phyloP scores from a whole-genome alignment of 169 alveolate species.

The Eimeria maxima region DNA sequence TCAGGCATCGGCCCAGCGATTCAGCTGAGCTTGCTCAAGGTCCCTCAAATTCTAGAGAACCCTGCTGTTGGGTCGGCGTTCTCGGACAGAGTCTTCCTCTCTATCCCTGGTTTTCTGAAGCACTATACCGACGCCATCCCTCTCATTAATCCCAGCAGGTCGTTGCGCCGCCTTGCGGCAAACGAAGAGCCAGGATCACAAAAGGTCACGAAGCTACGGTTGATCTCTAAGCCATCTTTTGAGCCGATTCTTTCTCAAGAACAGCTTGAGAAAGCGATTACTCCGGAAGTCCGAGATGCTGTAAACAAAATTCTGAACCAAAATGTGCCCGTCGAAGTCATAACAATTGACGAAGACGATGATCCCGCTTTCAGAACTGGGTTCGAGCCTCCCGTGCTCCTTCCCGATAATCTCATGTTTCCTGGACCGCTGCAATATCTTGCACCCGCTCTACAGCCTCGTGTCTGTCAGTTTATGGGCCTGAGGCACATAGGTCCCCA shows the following conservation, averaged over 20 bases:
- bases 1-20: slow-evolving; percentile 63
- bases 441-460: slow-evolving; percentile 68
- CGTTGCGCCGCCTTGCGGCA: slow-evolving; percentile 33
- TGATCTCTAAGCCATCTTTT: background rate
- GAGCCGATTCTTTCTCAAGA: slow-evolving; percentile 55
- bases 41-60: slow-evolving; percentile 33
- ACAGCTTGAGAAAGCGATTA: slow-evolving; percentile 57
- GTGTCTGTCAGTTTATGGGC: slow-evolving; percentile 82
- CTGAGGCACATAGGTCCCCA: slow-evolving; percentile 57
- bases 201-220: slow-evolving; percentile 1
- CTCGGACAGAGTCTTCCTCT: slow-evolving; percentile 86
- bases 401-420: slow-evolving; percentile 32
- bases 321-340: slow-evolving; percentile 8
- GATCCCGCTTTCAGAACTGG: slow-evolving; percentile 34
- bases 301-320: slow-evolving; percentile 15
- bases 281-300: slow-evolving; percentile 59
- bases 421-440: slow-evolving; percentile 44
- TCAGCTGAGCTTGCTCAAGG: slow-evolving; percentile 49
- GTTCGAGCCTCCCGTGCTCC: slow-evolving; percentile 55
- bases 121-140: slow-evolving; percentile 76
- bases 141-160: slow-evolving; percentile 44
- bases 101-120: slow-evolving; percentile 86
- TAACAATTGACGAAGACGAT: slow-evolving; percentile 63
- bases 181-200: background rate
- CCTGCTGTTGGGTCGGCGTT: slow-evolving; percentile 75